A percentile compares a stretch with the other conserved stretches of the same genome.
phyloP scores from a whole-genome alignment of 1,139 yeast genomes.

The Ashbya aceris region DNA sequence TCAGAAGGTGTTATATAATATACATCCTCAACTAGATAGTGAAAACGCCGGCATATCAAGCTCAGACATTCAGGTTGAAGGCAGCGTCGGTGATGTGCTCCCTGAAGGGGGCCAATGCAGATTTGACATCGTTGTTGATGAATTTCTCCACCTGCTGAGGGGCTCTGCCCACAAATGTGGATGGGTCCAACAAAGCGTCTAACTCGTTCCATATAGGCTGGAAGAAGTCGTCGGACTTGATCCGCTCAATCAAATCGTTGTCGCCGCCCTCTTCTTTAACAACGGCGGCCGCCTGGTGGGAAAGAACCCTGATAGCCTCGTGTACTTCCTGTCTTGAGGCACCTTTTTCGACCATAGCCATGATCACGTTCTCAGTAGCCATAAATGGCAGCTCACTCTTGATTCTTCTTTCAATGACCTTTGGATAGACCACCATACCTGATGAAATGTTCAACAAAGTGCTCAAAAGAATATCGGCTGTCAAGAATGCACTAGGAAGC shows the following conservation, averaged over 20 bases:
- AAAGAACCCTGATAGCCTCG: constrained; percentile 91
- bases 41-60: neutral
- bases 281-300: constrained; percentile 95
- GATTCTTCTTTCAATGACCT: constrained; percentile 95
- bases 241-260: constrained; percentile 87
- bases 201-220: constrained; percentile 82
- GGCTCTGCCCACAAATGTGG: constrained; percentile 96
- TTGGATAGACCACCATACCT: constrained; percentile 95
- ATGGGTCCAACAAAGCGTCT: constrained; percentile 75
- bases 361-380: constrained; percentile 98
- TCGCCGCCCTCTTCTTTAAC: constrained; percentile 99
- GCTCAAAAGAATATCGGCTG: constrained; percentile 86
- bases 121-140: constrained; percentile 70
- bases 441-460: constrained; percentile 87
- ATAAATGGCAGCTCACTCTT: constrained; percentile 92
- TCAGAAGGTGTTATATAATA: too few species aligned
- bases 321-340: constrained; percentile 98
- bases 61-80: constrained; percentile 51
- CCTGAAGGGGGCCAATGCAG: constrained; percentile 68
- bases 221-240: constrained; percentile 72
- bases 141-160: constrained; percentile 97
- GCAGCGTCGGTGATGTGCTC: constrained; percentile 51
- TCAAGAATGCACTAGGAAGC: constrained; percentile 90
- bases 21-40: too few species aligned
- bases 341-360: constrained; percentile 99